Evolutionary conservation across 768 basidiomycete genomes (phyloP), one percentile per base, ranked within the genome.

Genomic region (Fistulinella prunicolor): DNA sequence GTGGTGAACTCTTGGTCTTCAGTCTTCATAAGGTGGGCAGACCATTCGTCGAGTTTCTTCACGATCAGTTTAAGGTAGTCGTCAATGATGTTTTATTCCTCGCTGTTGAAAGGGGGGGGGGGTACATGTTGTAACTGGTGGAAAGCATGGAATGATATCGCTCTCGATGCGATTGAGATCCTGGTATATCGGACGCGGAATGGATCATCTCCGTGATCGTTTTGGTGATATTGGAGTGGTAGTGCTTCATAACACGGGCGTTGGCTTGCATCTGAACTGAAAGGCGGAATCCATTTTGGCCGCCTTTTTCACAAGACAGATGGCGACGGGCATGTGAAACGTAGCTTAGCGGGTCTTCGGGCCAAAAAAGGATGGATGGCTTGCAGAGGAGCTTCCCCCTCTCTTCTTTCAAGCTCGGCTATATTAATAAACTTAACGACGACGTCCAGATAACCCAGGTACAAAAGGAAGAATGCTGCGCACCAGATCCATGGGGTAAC

Each of bases 11-110:
- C 90, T 16, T 78, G 74, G 19, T 88, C 71, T 65, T 98, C 95
- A 16, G 89, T 87, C 64, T 83, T 86, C 88, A 96, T 94, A 44
- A 98, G 76, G 66, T 96, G 98, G 38, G 77, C 70, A 6, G 91
- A 86, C 96, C 96, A 99, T 66, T 99, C 95, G 67, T 97, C 94
- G 43, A 98, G 83, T 67, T 97, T 97, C 67, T 78, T 81, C 63
- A 96, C 82, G 67, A 99, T 94, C 51, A 98, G 78, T 54, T 84
- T 82, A 44, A 96, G 82, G 69, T 99, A 99, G 60, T 94, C 93
- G 57, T 99, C 95, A 57, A 98, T 94, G 48, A 99, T 79, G 23
- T 73, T 73, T 65, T 96, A 92, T 61, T 95, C 93, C 65, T 94
- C 93, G 49, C 96, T 95, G 49, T 93, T 94, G 28, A 99, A 76